These are phyloP conservation scores for Curvularia eragrostidis DNA, from an alignment of 2,329 filamentous ascomycete species.

Conservation along the genomic window DNA sequence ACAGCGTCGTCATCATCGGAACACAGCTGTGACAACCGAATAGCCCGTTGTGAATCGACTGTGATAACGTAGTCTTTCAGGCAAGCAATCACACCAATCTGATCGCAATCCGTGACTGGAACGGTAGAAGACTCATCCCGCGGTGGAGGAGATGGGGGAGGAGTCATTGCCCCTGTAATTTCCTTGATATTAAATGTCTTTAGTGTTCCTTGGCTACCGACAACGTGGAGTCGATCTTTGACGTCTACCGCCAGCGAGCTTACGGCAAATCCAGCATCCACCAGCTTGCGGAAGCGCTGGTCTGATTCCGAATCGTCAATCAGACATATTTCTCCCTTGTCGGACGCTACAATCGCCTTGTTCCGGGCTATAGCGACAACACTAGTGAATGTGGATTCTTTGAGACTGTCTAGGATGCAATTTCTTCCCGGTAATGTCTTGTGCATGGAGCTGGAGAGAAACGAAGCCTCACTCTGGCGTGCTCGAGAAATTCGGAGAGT, in stretches of 20 bases:
- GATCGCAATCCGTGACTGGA: constrained; percentile 35
- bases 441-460: constrained; percentile 52
- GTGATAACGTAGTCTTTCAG: constrained; percentile 53
- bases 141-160: constrained; percentile 46
- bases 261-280: constrained; percentile 71
- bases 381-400: constrained; percentile 85
- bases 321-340: constrained; percentile 87
- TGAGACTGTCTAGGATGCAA: constrained; percentile 78
- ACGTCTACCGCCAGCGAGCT: constrained; percentile 68
- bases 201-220: constrained; percentile 68
- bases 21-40: constrained; percentile 66
- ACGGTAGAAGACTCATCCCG: constrained; percentile 43
- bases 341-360: constrained; percentile 83
- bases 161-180: constrained; percentile 40
- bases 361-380: constrained; percentile 73
- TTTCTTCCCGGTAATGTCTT: constrained; percentile 86
- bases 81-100: constrained; percentile 49
- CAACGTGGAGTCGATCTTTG: constrained; percentile 69
- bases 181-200: constrained; percentile 53
- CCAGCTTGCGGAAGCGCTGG: constrained; percentile 72
- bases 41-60: constrained; percentile 76
- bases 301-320: constrained; percentile 77
- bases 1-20: constrained; percentile 36
- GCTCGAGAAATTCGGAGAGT: constrained; percentile 54
- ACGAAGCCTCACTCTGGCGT: constrained; percentile 49